Evolutionary conservation across 2,329 filamentous ascomycete species (phyloP), one percentile per base, ranked within the genome.

Genomic region (Talaromyces sp.): DNA sequence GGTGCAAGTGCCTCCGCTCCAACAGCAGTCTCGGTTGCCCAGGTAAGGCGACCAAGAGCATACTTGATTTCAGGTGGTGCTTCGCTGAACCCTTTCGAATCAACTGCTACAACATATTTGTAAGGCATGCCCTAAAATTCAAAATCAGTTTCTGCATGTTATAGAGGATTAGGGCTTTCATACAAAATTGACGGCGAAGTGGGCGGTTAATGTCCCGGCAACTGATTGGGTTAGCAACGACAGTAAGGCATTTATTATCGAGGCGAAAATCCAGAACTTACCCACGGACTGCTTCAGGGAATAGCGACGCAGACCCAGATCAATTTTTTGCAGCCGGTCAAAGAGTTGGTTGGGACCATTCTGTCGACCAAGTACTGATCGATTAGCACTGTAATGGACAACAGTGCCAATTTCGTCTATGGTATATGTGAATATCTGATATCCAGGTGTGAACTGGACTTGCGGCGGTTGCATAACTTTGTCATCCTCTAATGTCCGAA

Each of bases 331-430:
- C 3, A 87, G 65, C 11, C 74, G 66, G 0, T 75, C 66, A 64
- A 89, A 90, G 62, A 92, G 77, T 2, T 85, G 81, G 66, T 92
- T 77, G 0, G 88, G 80, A 0, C 88, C 89, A 36, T 79, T 77
- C 0, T 67, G 54, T n/a, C 81, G 77, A 17, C 73, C 68, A 32
- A 85, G 83, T 30, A 88, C 80, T 0, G 68, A 71, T n/a, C 73
- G 70, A 57, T 82, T 87, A 0, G 87, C 81, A 3, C 84, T 79
- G 56, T 87, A 82, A 65, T 89, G 82, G 0, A 81, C 79, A 17
- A 87, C 73, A 0, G 76, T 75, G 1, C 85, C 84, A 5, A 71
- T 67, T 2, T 63, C 65, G 0, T 57, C 68, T 56, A 76, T 66
- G 1, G 54, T 61, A 62, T 73, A 81, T 10, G 64, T 76, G 27